Conservation (phyloP, 495 filamentous ascomycete genomes). For the Ramalina intermedia region DNA sequence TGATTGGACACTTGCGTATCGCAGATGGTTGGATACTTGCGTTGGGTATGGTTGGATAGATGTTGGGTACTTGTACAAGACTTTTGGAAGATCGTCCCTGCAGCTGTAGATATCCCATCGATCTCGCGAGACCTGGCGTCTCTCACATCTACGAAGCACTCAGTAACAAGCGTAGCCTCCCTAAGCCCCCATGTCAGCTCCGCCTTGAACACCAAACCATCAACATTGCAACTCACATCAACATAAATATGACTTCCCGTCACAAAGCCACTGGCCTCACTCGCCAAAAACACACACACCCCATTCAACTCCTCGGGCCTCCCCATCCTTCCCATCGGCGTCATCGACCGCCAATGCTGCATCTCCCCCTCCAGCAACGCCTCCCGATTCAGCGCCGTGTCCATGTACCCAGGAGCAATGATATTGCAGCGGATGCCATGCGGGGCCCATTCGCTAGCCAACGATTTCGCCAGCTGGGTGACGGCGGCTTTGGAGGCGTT, state of each 20-base stretch:
- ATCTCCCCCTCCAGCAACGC: constrained; percentile 32
- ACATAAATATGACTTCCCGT: constrained; percentile 66
- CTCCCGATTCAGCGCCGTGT: constrained; percentile 21
- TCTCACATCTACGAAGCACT: background rate
- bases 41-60: background rate
- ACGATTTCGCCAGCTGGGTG: constrained; percentile 38
- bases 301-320: constrained; percentile 63
- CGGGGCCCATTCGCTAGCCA: constrained; percentile 52
- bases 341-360: constrained; percentile 61
- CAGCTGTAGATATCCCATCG: too few species aligned
- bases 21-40: background rate
- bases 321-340: constrained; percentile 61
- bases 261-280: constrained; percentile 60
- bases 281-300: constrained; percentile 62
- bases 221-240: constrained; percentile 37
- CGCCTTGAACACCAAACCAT: background rate
- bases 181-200: background rate
- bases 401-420: constrained; percentile 32
- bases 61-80: background rate
- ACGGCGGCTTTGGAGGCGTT: constrained; percentile 57
- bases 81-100: too few species aligned
- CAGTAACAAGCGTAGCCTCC: constrained; percentile 9
- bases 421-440: constrained; percentile 34
- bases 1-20: background rate
- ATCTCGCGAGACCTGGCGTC: too few species aligned